Percentiles rank a stretch among this genome's conserved stretches.
Evolutionary conservation across 257 asterid species (phyloP).

Genomic region (Nicotiana attenuata): DNA sequence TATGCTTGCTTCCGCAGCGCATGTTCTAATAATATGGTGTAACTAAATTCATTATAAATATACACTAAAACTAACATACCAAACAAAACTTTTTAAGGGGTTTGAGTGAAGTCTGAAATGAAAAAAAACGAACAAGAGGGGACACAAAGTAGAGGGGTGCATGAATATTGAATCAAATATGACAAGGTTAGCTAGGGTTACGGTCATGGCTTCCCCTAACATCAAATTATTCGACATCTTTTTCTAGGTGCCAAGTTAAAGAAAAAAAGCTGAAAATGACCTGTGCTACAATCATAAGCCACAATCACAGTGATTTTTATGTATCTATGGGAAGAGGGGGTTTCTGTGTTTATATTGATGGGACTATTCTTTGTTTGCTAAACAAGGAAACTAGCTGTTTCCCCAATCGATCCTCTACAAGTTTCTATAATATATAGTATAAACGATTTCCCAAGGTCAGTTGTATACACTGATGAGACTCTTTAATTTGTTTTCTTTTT

Average conservation of each 20-base stretch:
- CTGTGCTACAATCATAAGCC: slow-evolving; percentile 45
- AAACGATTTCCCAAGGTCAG: no score
- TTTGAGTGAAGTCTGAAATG: neutral
- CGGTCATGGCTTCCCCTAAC: slow-evolving; percentile 12
- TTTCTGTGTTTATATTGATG: no score
- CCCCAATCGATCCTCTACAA: slow-evolving; percentile 29
- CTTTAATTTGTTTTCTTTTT: no score
- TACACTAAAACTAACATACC: neutral
- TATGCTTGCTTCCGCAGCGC: no score
- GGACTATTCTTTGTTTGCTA: slow-evolving; percentile 61
- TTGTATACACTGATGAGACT: no score
- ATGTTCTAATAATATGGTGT: no score
- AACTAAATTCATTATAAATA: neutral
- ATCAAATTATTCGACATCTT: neutral
- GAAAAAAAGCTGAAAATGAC: slow-evolving; percentile 37
- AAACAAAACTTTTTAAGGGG: neutral
- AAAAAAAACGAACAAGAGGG: neutral
- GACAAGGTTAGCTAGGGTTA: slow-evolving; percentile 14
- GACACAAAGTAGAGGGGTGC: neutral
- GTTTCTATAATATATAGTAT: slow-evolving; percentile 53
- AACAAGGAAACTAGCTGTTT: slow-evolving; percentile 31
- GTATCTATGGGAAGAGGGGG: neutral
- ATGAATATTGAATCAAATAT: neutral
- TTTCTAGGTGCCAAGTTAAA: slow-evolving; percentile 18
- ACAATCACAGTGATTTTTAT: slow-evolving; percentile 13